Base-by-base conservation (phyloP, 2,329 filamentous ascomycete genomes). In the Microdochium nivale region DNA sequence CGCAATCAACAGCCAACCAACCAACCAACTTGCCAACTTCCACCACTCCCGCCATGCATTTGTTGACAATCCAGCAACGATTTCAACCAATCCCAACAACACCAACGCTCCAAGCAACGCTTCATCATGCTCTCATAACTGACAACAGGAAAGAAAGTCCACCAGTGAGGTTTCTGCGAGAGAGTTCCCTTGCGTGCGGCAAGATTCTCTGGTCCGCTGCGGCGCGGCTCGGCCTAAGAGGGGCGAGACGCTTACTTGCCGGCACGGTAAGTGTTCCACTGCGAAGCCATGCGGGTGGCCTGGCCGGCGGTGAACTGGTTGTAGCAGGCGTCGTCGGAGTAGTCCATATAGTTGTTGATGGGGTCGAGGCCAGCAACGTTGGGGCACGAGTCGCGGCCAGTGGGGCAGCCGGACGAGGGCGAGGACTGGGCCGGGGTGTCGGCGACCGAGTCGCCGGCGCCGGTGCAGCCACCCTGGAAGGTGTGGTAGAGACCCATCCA, bases 401-500 rank as follows among this genome's bases (percentile, higher is more conserved):
- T 51, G 19, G 69, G 69, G 62, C 70, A 72, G 19, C 70, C 70
- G 3, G 58, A 61, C 21, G 66, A 62, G 21, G 62, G 50, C 8
- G 60, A 68, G 62, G 58, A 63, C 56, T 73, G 62, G 16, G 68
- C 55, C 23, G 70, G 67, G 25, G 71, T 74, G 55, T 74, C 71
- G 49, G 65, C 58, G 32, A 73, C 62, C 55, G 60, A 68, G 54
- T 71, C 65, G 7, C 58, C 58, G 21, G 40, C 10, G 47, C 72
- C 68, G 51, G 66, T 62, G 64, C 74, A 75, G 27, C 65, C 67
- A 33, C 68, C 70, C 56, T 71, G 65, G 63, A 72, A 72, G 32
- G 70, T 71, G 61, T 73, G 70, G 58, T 64, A 66, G 19, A 72
- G 63, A 55, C 67, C 40, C 14, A 47, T 23, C 69, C 69, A 71